Evolutionary conservation across 805 yeast species (phyloP), one percentile per base, ranked within the genome.

Genomic region (Tetrapisispora arboricola): DNA sequence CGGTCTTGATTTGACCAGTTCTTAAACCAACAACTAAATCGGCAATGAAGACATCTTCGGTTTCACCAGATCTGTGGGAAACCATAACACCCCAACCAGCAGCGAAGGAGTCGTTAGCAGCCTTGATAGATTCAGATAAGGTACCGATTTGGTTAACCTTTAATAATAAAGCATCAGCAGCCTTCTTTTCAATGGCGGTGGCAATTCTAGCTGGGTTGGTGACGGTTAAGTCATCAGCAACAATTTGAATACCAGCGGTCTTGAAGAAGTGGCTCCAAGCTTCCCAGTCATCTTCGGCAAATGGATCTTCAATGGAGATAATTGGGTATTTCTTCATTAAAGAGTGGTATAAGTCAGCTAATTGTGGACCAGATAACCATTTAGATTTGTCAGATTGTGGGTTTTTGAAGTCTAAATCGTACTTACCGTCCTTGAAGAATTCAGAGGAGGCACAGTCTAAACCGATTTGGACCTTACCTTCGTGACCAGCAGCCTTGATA

Each of bases 41-140:
- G 64, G 98, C 97, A 70, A 90, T 90, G 76, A 85, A 81, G 63
- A 94, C 82, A 73, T 92, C 98, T 76, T 92, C 98, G 56, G 96
- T 88, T 79, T 90, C 98, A 75, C 98, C 98, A 60, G 96, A 88
- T 81, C 98, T 87, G 86, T 90, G 98, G 63, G 96, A 88, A 61
- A 92, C 97, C 96, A 90, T 88, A 66, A 88, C 96, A 78, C 96
- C 96, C 98, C 98, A 90, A 65, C 86, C 86, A 52, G 96, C 96
- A 53, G 78, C 80, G 73, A 78, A 88, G 45, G 97, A 84, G 71
- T 84, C 92, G 68, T 84, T 72, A 63, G 97, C 96, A 63, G 97
- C 96, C 70, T 86, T 76, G 72, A 90, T 87, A 52, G 97, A 85
- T 78, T 90, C 98, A 58, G 94, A 68, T 60, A 90, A 73, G 55